Evolutionary conservation across 2,329 filamentous ascomycete species (phyloP), one percentile per base, ranked within the genome.

Genomic region (Penicillium psychrosexuale): DNA sequence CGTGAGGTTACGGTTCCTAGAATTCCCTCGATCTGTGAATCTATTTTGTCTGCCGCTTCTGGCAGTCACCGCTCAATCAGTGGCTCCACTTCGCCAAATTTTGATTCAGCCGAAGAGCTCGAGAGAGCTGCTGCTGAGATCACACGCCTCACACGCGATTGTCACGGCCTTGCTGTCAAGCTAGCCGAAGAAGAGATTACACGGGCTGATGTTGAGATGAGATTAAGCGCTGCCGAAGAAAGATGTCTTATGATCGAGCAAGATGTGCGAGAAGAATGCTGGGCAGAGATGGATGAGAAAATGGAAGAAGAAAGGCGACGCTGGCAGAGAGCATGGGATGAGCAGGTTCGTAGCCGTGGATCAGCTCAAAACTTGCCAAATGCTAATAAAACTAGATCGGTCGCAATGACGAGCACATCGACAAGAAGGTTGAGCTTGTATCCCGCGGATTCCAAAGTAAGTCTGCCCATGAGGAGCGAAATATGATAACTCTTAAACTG

Each of bases 1-100:
- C 85, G 91, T 19, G 93, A 97, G 75, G 89, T 97, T 11, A 95
- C 93, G 0, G 90, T 97, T 1, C 91, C 92, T 6, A 87, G 93
- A 5, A 84, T 95, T 8, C 92, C 92, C 0, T 94, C 89, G 45
- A 85, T 93, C 47, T 89, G 88, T 0, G 85, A 85, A 39, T 89
- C 87, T 0, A 89, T 94, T 33, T 61, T 78, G 59, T 72, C 72
- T 34, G 59, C 57, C 53, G 61, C 62, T 17, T 68, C 68, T n/a
- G 74, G 74, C 6, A 69, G 66, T 36, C 66, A 61, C 13, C 63
- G 64, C 36, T 67, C 64, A 24, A 57, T 58, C 1, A 75, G 70
- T 57, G 65, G 77, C 57, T 73, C 80, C 57, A 76, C 71, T 2
- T 81, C 81, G 2, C 68, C 71, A 1, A 63, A 68, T n/a, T 55